Conservation (phyloP, 225 moss, liverwort and hornwort genomes). For the Anthoceros angustus region DNA sequence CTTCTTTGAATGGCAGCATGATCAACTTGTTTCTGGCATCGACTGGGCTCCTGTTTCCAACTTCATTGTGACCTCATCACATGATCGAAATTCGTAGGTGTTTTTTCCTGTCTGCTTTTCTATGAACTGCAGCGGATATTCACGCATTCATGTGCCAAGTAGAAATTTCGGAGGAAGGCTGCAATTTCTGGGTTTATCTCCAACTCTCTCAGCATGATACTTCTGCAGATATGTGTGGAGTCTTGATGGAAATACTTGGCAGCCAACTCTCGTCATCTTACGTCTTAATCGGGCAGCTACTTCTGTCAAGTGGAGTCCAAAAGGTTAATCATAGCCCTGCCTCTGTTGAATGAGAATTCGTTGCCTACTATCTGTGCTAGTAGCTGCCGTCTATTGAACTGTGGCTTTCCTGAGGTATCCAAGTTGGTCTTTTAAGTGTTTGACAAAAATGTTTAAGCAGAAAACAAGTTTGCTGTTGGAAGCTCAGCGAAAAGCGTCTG, state of each 20-base stretch:
- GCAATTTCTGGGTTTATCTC: not conserved
- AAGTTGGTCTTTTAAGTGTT: not conserved
- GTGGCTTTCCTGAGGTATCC: not conserved
- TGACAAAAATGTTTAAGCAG: conserved; percentile 19
- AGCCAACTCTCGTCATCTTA: conserved; percentile 89
- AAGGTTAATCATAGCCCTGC: conserved; percentile 26
- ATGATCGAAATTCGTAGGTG: conserved; percentile 96
- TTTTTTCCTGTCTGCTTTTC: not conserved
- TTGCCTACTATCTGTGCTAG: not conserved
- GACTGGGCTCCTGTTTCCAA: conserved; percentile 95
- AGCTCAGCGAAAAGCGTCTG: conserved; percentile 78
- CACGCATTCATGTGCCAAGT: not conserved
- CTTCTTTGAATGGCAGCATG: conserved; percentile 44
- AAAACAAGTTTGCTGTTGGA: conserved; percentile 96
- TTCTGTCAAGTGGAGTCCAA: conserved; percentile 97
- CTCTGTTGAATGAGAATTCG: not conserved
- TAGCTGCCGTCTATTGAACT: not conserved
- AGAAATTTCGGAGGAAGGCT: not conserved
- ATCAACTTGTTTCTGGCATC: conserved; percentile 87
- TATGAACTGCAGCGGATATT: not conserved
- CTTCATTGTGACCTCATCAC: conserved; percentile 95
- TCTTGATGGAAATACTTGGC: conserved; percentile 80
- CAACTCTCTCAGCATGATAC: not conserved
- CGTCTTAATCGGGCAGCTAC: conserved; percentile 88
- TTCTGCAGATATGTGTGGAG: conserved; percentile 90